Conservation (phyloP, 371 early-diverging fungal species). For the Apophysomyces variabilis region DNA sequence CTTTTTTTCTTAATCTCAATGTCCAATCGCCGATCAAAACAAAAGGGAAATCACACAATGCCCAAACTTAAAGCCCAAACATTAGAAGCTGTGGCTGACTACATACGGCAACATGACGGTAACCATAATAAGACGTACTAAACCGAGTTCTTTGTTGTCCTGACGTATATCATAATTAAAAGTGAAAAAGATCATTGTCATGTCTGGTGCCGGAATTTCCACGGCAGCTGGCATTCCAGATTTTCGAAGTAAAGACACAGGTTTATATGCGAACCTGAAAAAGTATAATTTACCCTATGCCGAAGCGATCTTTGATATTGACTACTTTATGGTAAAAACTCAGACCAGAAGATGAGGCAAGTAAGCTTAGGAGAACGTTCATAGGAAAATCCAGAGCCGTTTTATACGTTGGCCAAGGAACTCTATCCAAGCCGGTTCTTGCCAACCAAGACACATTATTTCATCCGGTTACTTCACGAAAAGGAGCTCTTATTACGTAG, state of each 20-base stretch:
- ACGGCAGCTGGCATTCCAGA: conserved; percentile 93
- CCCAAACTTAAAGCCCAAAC: conserved; percentile 23
- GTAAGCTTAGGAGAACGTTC: background rate
- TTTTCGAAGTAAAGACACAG: conserved; percentile 91
- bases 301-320: conserved; percentile 93
- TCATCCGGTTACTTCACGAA: conserved; percentile 78
- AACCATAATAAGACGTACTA: background rate
- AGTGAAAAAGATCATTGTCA: conserved; percentile 84
- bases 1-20: background rate
- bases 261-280: conserved; percentile 89
- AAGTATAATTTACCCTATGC: conserved; percentile 89
- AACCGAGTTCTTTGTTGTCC: background rate
- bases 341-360: background rate
- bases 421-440: conserved; percentile 83
- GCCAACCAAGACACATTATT: conserved; percentile 89
- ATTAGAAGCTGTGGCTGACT: conserved; percentile 33
- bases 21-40: conserved; percentile 5
- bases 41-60: conserved; percentile 15
- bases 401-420: conserved; percentile 90
- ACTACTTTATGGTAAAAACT: conserved; percentile 74
- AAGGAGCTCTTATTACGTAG: conserved; percentile 77
- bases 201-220: conserved; percentile 96
- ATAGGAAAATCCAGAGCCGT: conserved; percentile 83
- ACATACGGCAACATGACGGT: conserved; percentile 36
- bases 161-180: background rate